Base-by-base conservation (phyloP, 1,284 basidiomycete genomes). In the Cutaneotrichosporon cutaneum region DNA sequence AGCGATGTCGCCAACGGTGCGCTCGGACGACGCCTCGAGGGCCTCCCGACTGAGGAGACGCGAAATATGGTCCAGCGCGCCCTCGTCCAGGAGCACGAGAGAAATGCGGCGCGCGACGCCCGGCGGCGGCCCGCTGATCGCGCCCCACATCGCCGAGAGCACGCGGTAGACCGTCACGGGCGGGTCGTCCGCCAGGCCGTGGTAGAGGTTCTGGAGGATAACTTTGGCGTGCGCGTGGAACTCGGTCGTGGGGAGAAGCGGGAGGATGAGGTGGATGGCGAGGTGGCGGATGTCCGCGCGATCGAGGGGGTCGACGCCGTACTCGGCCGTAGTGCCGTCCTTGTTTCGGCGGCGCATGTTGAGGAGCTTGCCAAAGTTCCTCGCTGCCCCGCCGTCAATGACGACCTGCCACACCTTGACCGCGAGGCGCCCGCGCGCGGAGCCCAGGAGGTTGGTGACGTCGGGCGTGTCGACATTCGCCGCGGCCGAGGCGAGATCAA, bases 41-140 rank as follows among this genome's bases (percentile, higher is more conserved):
- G 86, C 86, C 68, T 91, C 89, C 14, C 82, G 85, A 68, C 87
- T 87, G 83, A 90, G 90, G 70, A 90, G 87, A 66, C 88, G 86
- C 53, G 94, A 84, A 32, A 92, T 83, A 60, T 90, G 87, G 69
- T 84, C 82, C 60, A 94, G 76, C 1, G 85, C 82, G n/a, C 85
- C 66, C 61, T 79, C 77, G 58, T 80, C 75, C 18, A 79, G 70
- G 5, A 80, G 68, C 5, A 74, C 70, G 4, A 81, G 63, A 9
- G 76, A 66, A 2, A 70, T 74, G 45, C 70, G 64, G 14, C 78
- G 68, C 16, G 70, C 74, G 10, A 74, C 45, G 16, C 74, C 76
- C 0, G 70, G 61, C 7, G 71, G 70, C 3, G 71, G 72, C 1
- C 61, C 66, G 7, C 72, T 69, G 35, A 79, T 72, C 13, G 75